Percentiles rank a stretch among this genome's conserved stretches.
Conservation (phyloP, 2,329 filamentous ascomycete genomes). For the Scedosporium apiospermum region DNA sequence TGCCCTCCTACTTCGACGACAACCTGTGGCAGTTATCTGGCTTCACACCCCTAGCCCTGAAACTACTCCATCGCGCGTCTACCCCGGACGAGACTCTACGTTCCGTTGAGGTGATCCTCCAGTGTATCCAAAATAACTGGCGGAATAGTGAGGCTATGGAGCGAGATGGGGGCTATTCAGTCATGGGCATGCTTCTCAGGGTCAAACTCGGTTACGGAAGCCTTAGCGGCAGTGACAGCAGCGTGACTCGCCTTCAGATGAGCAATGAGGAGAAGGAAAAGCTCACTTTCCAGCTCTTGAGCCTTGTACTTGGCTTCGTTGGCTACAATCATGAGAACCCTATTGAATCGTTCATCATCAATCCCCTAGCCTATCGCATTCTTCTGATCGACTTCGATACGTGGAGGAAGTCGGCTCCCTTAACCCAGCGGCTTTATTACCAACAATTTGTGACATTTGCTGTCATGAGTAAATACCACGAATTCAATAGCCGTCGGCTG, state of each 20-base stretch:
- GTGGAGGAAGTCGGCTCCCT: conserved; percentile 70
- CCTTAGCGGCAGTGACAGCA: neutral
- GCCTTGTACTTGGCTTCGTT: conserved; percentile 73
- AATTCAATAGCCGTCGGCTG: conserved; percentile 82
- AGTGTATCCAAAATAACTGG: conserved; percentile 85
- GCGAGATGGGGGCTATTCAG: conserved; percentile 84
- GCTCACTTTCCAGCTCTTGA: conserved; percentile 56
- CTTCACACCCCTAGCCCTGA: conserved; percentile 75
- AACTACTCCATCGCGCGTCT: conserved; percentile 68
- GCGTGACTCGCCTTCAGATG: conserved; percentile 29
- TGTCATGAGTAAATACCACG: conserved; percentile 80
- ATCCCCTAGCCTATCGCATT: conserved; percentile 87
- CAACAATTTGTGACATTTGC: conserved; percentile 84
- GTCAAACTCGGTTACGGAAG: conserved; percentile 57
- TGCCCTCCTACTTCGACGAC: conserved; percentile 81
- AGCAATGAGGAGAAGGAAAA: conserved; percentile 44
- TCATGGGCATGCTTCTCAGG: conserved; percentile 73
- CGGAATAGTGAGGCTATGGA: conserved; percentile 98
- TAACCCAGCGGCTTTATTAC: conserved; percentile 84
- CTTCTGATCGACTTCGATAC: conserved; percentile 87
- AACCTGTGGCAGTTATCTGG: conserved; percentile 90
- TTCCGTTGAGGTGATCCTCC: conserved; percentile 74
- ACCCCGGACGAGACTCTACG: conserved; percentile 62
- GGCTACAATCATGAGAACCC: conserved; percentile 76
- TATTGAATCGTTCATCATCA: conserved; percentile 86